Conservation (phyloP, 208 protist genomes). For the Leptomonas pyrrhocoris region DNA sequence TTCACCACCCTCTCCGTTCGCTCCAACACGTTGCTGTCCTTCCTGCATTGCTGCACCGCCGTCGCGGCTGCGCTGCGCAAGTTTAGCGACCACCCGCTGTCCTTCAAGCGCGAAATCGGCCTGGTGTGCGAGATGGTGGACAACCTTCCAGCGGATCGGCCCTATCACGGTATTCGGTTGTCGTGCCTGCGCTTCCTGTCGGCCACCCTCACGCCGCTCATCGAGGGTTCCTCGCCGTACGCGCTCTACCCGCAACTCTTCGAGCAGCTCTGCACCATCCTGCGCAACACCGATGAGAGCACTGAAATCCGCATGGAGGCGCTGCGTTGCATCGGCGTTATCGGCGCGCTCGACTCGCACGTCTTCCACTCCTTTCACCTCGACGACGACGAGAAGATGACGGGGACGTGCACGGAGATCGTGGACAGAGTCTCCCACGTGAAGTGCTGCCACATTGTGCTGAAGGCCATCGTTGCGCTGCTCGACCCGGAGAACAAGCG, state of each 20-base stretch:
- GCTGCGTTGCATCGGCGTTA: conserved; percentile 72
- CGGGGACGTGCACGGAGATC: conserved; percentile 26
- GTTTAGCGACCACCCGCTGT: conserved; percentile 49
- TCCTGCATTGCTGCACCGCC: conserved; percentile 78
- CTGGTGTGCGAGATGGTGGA: conserved; percentile 70
- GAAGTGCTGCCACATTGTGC: conserved; percentile 75
- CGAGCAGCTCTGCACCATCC: conserved; percentile 56
- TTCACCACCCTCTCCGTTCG: conserved; percentile 48
- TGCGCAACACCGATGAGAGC: conserved; percentile 71
- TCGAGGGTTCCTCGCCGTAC: conserved; percentile 73
- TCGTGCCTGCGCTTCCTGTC: conserved; percentile 78
- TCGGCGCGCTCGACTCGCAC: conserved; percentile 81
- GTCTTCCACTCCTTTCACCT: conserved; percentile 68
- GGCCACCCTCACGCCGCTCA: conserved; percentile 63
- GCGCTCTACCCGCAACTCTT: conserved; percentile 76
- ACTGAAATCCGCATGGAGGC: conserved; percentile 80
- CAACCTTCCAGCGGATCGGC: conserved; percentile 52
- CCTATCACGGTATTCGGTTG: conserved; percentile 59
- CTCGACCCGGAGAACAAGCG: conserved; percentile 59
- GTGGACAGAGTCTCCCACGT: conserved; percentile 56
- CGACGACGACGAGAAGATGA: conserved; percentile 41
- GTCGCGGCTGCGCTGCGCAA: conserved; percentile 61
- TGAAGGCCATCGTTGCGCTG: conserved; percentile 59
- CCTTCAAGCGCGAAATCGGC: conserved; percentile 65
- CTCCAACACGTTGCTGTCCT: conserved; percentile 59